Evolutionary conservation across 352 stramenopile species (phyloP).

Genomic region (Globisporangium takayamanum): DNA sequence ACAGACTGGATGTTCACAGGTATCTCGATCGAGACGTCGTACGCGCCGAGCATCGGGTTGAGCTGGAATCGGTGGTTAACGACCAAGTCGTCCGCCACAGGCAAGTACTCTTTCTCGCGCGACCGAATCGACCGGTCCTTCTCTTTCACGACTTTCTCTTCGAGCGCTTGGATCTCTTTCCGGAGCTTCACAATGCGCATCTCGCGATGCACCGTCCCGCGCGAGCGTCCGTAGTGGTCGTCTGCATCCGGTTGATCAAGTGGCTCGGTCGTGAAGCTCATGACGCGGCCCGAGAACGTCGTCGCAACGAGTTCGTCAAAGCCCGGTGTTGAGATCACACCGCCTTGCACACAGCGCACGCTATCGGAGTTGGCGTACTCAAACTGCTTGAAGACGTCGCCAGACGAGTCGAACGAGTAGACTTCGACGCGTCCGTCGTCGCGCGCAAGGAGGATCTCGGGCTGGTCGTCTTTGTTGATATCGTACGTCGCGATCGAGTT

Average conservation of each 20-base stretch:
- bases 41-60: constrained; percentile 53
- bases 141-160: constrained; percentile 67
- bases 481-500: constrained; percentile 78
- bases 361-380: constrained; percentile 68
- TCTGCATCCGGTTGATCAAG: constrained; percentile 66
- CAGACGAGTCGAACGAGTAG: constrained; percentile 47
- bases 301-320: constrained; percentile 72
- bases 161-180: constrained; percentile 61
- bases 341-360: constrained; percentile 65
- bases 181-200: constrained; percentile 75
- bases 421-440: constrained; percentile 80
- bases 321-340: constrained; percentile 59
- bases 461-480: constrained; percentile 72
- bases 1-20: constrained; percentile 76
- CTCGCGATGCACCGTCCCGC: constrained; percentile 68
- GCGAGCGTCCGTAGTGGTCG: constrained; percentile 70
- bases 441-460: constrained; percentile 70
- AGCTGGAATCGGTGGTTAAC: constrained; percentile 78
- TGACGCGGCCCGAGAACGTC: constrained; percentile 72
- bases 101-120: constrained; percentile 60
- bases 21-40: constrained; percentile 80
- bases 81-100: constrained; percentile 65
- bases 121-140: constrained; percentile 29
- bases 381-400: constrained; percentile 55
- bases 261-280: constrained; percentile 81